Evolutionary conservation across 768 basidiomycete genomes (phyloP), one percentile per base, ranked within the genome.

Genomic region (Boletellus sp.): DNA sequence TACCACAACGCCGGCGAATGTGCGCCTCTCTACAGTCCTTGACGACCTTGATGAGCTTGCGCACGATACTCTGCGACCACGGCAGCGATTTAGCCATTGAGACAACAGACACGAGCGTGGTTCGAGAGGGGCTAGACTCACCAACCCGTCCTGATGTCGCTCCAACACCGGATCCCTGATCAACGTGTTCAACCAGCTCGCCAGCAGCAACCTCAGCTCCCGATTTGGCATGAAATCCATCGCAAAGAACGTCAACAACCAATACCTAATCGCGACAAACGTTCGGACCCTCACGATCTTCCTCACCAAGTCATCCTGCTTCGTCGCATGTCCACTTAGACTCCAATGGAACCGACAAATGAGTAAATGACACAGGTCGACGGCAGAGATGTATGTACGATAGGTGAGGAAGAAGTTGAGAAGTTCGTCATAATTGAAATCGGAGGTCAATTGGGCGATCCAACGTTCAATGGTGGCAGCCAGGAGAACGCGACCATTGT

Each of bases 381-480:
- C 74, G 3, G 87, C 82, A 45, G 77, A 77, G 64, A 94, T 78
- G 66, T 92, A 94, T 38, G 87, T 82, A 48, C 93, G 83, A 63
- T 93, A 96, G 2, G 92, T 94, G 65, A 95, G 78, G 78, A 96
- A 92, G 65, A 94, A 94, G 59, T 89, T 84, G 49, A 92, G 77
- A 24, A 94, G 75, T 58, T 93, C 89, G 64, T 93, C 91, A 50
- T 90, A 89, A 66, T 88, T 83, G 59, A 93, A 73, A 58, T 88
- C 84, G 58, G 85, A 87, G 26, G 94, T 94, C 42, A 95, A 72
- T 61, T 95, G 90, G 1, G 90, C 91, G 47, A 96, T 85, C 90
- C 90, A 92, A 0, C 93, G 84, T 65, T 94, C 93, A 59, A 94
- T 90, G 3, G 90, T 93, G 4, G 92, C 92, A 0, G 90, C 93